Base-by-base conservation (phyloP, 768 basidiomycete genomes). In the Agrocybe chaxingu region DNA sequence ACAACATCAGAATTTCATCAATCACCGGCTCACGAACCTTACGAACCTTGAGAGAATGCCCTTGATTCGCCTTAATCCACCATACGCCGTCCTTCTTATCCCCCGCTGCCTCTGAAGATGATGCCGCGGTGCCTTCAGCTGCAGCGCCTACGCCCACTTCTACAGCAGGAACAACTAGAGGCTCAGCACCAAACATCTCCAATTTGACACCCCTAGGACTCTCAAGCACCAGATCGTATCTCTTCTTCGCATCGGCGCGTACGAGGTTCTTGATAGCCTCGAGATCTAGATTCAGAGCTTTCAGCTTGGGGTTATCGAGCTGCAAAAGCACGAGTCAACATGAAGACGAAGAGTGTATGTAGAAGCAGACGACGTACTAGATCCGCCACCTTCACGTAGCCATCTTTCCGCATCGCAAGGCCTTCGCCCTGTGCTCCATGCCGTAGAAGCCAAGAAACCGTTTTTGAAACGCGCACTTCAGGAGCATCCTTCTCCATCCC, bases 51-150 rank as follows among this genome's bases (percentile, higher is more conserved):
- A 96, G 72, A 0, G 91, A 88, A 69, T 95, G 93, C 0, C 93
- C 93, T 66, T 95, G 93, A 58, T 90, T 92, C 7, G 93, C 93
- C 33, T 87, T 78, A 57, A 95, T 92, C 85, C 86, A 90, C 89
- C 89, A 89, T n/a, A 74, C 63, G 7, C 75, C 70, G 8, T 52
- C 48, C 41, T 41, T 42, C 3, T 13, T n/a, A 12, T 62, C 70
- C 3, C 37, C 16, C 18, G 33, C 33, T 36, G 34, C 59, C 7
- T 47, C 9, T 9, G 42, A 29, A 24, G 48, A 40, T 24, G 47
- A 16, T 3, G 47, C 34, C 7, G 48, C 36, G 11, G 37, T 29
- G 16, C 9, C 47, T 31, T 51, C 18, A 19, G 58, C 59, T 19
- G 62, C 44, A 31, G 66, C 59, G 24, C 24, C 29, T 30, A 3